Percentiles rank a stretch among this genome's conserved stretches.
These are phyloP conservation scores for Trametes cubensis DNA, from an alignment of 768 basidiomycete genomes.

Conservation along the genomic window DNA sequence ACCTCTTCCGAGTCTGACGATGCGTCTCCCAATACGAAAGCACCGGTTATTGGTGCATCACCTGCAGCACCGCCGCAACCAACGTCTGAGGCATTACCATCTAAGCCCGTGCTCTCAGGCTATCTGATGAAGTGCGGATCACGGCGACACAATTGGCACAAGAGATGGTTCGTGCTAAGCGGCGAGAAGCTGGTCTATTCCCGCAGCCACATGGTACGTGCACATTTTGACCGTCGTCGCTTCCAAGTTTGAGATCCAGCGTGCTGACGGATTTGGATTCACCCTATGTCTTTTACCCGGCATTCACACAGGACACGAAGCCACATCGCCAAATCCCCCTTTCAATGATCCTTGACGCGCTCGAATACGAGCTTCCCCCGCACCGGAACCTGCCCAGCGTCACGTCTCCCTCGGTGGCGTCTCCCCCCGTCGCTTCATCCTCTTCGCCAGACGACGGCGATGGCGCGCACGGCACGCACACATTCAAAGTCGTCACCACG, in stretches of 20 bases:
- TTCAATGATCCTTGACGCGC: slow-evolving; percentile 84
- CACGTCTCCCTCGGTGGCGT: slow-evolving; percentile 35
- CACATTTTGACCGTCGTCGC: slow-evolving; percentile 19
- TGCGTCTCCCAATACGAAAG: slow-evolving; percentile 51
- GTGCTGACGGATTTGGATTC: slow-evolving; percentile 15
- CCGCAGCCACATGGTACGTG: slow-evolving; percentile 91
- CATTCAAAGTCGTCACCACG: slow-evolving; percentile 96
- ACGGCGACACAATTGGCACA: slow-evolving; percentile 93
- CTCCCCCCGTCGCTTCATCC: slow-evolving; percentile 35
- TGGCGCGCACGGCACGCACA: slow-evolving; percentile 53
- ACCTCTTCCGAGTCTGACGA: slow-evolving; percentile 86
- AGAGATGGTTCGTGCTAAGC: slow-evolving; percentile 94
- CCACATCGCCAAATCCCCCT: slow-evolving; percentile 87
- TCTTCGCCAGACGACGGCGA: slow-evolving; percentile 42
- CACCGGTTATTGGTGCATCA: slow-evolving; percentile 48
- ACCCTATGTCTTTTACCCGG: slow-evolving; percentile 3
- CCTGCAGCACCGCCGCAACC: slow-evolving; percentile 29
- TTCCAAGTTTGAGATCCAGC: slow-evolving; percentile 5
- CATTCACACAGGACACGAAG: slow-evolving; percentile 73
- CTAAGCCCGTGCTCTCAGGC: slow-evolving; percentile 43
- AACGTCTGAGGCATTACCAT: no score
- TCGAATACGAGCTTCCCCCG: slow-evolving; percentile 77
- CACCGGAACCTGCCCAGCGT: slow-evolving; percentile 42
- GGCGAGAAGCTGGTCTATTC: slow-evolving; percentile 87
- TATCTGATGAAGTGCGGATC: slow-evolving; percentile 98